Evolutionary conservation across 1,139 yeast genomes (phyloP), one percentile per base, ranked within the genome.

Genomic region (Candida sp.): DNA sequence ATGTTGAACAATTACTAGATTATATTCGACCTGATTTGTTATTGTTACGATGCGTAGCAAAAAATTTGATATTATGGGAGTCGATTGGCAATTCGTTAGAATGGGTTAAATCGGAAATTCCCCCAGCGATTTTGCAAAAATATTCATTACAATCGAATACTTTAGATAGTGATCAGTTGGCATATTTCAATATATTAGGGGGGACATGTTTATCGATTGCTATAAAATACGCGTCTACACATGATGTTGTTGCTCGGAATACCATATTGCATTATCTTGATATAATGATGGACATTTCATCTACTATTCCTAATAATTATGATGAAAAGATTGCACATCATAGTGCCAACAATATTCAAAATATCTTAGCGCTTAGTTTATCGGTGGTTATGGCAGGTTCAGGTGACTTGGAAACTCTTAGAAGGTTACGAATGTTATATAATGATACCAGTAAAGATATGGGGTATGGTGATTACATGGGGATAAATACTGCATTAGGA

Each of bases 331-430:
- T 87, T 30, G 77, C 90, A 0, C 72, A 77, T 40, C 68, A 73
- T 41, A 77, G 87, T 33, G 77, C 86, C 3, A 64, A 74, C 19
- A 79, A 77, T 40, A 71, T 84, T 33, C 80, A 83, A 45, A 82
- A 82, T 51, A 68, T 84, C 1, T 54, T 89, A 22, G 77, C 84
- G 1, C 62, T 90, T 9, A 77, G 93, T 15, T 64, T 79, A 11
- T 78, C 97, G 0, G 71, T 88, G 30, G 77, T 90, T 0, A 87
- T 89, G 89, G 91, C 96, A 1, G 97, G 97, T 1, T 81, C 91
- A 21, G 99, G 99, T 1, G 97, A 93, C 59, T 64, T 91, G 43
- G 86, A 82, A 43, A 79, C 84, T 0, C 78, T 93, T 52, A 75
- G 93, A 54, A 71, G 97, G 45, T 66, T 89, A 36, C 74, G 97